phyloP scores from a whole-genome alignment of 495 filamentous ascomycete genomes.

The Aspergillus conjunctus region DNA sequence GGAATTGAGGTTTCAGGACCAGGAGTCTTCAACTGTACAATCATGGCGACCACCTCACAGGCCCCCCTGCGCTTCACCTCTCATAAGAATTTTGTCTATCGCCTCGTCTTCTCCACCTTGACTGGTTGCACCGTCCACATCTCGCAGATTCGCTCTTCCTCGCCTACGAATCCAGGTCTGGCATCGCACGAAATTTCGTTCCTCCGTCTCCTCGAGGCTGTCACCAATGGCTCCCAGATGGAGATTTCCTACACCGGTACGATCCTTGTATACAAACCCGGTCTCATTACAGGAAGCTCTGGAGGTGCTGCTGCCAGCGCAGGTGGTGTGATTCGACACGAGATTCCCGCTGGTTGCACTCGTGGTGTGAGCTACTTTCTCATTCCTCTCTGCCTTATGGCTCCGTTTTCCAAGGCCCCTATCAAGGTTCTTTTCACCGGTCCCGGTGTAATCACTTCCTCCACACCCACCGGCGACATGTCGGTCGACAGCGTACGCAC shows the following conservation, averaged over 20 bases:
- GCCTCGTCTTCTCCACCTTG: slow-evolving; percentile 87
- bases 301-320: slow-evolving; percentile 63
- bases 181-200: slow-evolving; percentile 92
- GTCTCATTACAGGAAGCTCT: slow-evolving; percentile 81
- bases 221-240: slow-evolving; percentile 94
- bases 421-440: slow-evolving; percentile 88
- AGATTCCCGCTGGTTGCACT: slow-evolving; percentile 69
- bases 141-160: slow-evolving; percentile 86
- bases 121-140: slow-evolving; percentile 88
- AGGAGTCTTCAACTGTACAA: slow-evolving; percentile 22
- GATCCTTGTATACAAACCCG: slow-evolving; percentile 85
- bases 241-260: slow-evolving; percentile 96
- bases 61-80: slow-evolving; percentile 70
- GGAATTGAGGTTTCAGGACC: slow-evolving; percentile 23
- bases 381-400: slow-evolving; percentile 82
- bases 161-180: slow-evolving; percentile 82
- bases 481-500: slow-evolving; percentile 91
- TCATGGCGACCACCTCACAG: slow-evolving; percentile 49
- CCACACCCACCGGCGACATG: slow-evolving; percentile 79
- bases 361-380: slow-evolving; percentile 92
- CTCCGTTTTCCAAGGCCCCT: slow-evolving; percentile 87
- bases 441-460: slow-evolving; percentile 88
- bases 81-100: slow-evolving; percentile 78
- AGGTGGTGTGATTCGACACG: slow-evolving; percentile 75
- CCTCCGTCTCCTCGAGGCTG: slow-evolving; percentile 86